These are phyloP conservation scores for Petrea volubilis DNA, from an alignment of 257 asterid species.

Conservation along the genomic window DNA sequence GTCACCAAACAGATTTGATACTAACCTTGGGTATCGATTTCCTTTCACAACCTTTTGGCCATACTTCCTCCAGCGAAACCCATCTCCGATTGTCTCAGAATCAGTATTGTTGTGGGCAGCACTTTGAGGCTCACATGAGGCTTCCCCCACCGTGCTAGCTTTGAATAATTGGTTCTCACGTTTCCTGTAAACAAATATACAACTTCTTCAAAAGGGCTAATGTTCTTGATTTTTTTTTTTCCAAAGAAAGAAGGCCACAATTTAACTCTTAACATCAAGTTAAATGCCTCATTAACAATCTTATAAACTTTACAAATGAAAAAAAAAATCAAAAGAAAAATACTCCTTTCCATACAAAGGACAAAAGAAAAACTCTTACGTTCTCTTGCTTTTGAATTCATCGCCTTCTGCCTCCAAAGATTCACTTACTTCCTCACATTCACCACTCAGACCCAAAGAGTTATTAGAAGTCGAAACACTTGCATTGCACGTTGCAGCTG, in stretches of 20 bases:
- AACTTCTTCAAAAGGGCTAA: not conserved
- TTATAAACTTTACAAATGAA: too few species aligned
- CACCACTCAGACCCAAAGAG: slow-evolving; percentile 38
- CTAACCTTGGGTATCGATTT: slow-evolving; percentile 76
- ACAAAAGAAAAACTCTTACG: slow-evolving; percentile 30
- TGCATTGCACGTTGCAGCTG: slow-evolving; percentile 29
- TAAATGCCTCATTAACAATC: too few species aligned
- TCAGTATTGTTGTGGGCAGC: slow-evolving; percentile 41
- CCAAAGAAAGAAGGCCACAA: too few species aligned
- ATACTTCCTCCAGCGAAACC: slow-evolving; percentile 91
- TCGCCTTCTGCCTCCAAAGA: slow-evolving; percentile 44
- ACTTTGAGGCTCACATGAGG: slow-evolving; percentile 33
- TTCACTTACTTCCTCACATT: slow-evolving; percentile 45
- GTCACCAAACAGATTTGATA: not conserved
- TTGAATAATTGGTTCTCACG: slow-evolving; percentile 27
- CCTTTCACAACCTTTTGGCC: slow-evolving; percentile 92
- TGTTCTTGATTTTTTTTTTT: too few species aligned
- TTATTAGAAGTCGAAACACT: slow-evolving; percentile 37
- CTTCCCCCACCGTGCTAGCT: slow-evolving; percentile 36
- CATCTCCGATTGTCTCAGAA: slow-evolving; percentile 52
- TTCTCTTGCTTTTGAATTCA: slow-evolving; percentile 54
- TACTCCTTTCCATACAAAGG: not conserved
- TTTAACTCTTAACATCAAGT: too few species aligned
- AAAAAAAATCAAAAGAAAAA: not conserved
- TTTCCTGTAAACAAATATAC: slow-evolving; percentile 44